Evolutionary conservation across 805 yeast genomes (phyloP).

Genomic region (Wickerhamiella australiensis): DNA sequence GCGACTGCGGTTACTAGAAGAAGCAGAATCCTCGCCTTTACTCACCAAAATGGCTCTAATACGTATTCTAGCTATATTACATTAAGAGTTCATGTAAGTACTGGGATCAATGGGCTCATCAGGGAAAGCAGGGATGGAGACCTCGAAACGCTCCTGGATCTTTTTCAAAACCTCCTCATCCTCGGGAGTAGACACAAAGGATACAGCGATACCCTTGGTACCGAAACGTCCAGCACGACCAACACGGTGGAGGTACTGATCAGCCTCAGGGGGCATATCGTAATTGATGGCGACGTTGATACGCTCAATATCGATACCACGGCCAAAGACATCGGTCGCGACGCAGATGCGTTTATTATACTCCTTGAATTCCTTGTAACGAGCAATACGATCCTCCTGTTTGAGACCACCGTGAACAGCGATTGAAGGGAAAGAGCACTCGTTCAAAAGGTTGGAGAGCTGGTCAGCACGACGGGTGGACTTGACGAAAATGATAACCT

Average conservation of each 20-base stretch:
- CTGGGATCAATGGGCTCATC: conserved; percentile 97
- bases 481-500: conserved; percentile 91
- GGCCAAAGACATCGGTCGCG: conserved; percentile 95
- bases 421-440: conserved; percentile 92
- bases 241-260: conserved; percentile 96
- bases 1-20: too few species aligned
- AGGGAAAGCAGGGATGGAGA: conserved; percentile 87
- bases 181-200: conserved; percentile 72
- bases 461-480: conserved; percentile 86
- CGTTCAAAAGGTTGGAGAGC: conserved; percentile 75
- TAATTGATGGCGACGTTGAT: conserved; percentile 95
- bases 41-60: not conserved
- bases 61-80: conserved; percentile 4
- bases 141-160: conserved; percentile 96
- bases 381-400: conserved; percentile 95
- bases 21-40: too few species aligned
- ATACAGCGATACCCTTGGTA: conserved; percentile 93
- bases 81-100: conserved; percentile 87
- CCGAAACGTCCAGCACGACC: conserved; percentile 99
- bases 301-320: conserved; percentile 99
- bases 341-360: conserved; percentile 98
- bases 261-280: conserved; percentile 92
- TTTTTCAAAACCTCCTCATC: conserved; percentile 83
- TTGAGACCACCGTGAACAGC: conserved; percentile 92
- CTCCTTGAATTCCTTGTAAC: conserved; percentile 93